A percentile compares a stretch with the other conserved stretches of the same genome.
phyloP scores from a whole-genome alignment of 495 filamentous ascomycete genomes.

The Trichocladium antarcticum region DNA sequence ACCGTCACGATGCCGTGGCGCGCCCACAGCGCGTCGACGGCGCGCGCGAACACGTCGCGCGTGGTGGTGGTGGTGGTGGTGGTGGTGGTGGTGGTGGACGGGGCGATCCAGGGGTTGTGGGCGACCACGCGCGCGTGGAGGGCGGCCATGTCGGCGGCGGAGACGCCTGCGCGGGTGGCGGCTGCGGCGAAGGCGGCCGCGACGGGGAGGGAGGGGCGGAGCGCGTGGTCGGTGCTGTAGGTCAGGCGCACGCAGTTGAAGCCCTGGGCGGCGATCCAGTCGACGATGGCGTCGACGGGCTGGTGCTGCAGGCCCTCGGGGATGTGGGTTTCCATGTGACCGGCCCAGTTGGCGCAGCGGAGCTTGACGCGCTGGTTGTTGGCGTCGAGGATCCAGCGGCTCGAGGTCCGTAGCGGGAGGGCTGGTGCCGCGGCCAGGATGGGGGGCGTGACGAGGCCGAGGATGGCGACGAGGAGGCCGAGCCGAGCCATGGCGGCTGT shows the following conservation, averaged over 20 bases:
- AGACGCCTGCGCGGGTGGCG: slow-evolving; percentile 27
- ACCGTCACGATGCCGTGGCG: slow-evolving; percentile 33
- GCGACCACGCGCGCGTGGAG: slow-evolving; percentile 27
- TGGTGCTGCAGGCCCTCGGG: slow-evolving; percentile 42
- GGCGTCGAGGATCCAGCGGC: slow-evolving; percentile 41
- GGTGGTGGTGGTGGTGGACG: too few relatives aligned
- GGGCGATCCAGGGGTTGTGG: slow-evolving; percentile 33
- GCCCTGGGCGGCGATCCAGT: slow-evolving; percentile 32
- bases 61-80: slow-evolving; percentile 26
- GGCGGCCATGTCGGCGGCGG: slow-evolving; percentile 20
- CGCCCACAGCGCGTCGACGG: slow-evolving; percentile 34
- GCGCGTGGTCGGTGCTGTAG: slow-evolving; percentile 42
- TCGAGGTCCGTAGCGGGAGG: slow-evolving; percentile 35
- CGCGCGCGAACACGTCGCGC: slow-evolving; percentile 28
- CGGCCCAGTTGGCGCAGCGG: slow-evolving; percentile 43
- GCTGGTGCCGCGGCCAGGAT: slow-evolving; percentile 7
- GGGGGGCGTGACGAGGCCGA: slow-evolving; percentile 21
- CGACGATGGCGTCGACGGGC: slow-evolving; percentile 30
- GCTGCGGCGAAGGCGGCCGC: slow-evolving; percentile 32
- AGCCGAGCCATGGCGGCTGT: slow-evolving; percentile 19
- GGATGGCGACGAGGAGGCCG: slow-evolving; percentile 9
- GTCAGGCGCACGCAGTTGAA: slow-evolving; percentile 48
- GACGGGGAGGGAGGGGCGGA: slow-evolving; percentile 29
- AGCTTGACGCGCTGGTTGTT: slow-evolving; percentile 38
- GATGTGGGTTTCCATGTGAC: slow-evolving; percentile 39